Conservation (phyloP, 805 yeast genomes). For the Candida pseudofarinosa region DNA sequence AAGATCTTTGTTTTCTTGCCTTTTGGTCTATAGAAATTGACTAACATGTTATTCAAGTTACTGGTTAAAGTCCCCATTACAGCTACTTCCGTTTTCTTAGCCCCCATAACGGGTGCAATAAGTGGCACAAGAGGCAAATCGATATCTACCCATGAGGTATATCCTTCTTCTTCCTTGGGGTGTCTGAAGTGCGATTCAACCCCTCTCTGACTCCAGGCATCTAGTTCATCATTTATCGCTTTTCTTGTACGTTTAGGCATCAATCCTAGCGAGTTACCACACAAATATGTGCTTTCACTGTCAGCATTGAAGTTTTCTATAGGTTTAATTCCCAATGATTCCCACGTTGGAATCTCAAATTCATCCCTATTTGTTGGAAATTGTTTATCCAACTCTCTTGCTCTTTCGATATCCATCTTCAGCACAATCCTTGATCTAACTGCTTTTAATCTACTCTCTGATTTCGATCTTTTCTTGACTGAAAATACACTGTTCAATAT, state of each 20-base stretch:
- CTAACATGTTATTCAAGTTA: constrained; percentile 70
- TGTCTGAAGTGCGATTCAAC: constrained; percentile 85
- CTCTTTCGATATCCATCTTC: constrained; percentile 12
- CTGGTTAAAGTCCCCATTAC: constrained; percentile 83
- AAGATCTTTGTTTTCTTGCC: constrained; percentile 61
- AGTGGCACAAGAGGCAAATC: constrained; percentile 72
- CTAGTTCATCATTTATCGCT: constrained; percentile 62
- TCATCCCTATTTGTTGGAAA: constrained; percentile 38
- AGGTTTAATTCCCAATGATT: constrained; percentile 48
- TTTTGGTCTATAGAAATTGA: constrained; percentile 70
- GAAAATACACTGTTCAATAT: no score
- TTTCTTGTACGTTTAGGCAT: constrained; percentile 66
- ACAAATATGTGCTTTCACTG: constrained; percentile 52
- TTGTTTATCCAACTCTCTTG: constrained; percentile 34
- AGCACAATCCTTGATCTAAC: no score
- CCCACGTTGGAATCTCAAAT: constrained; percentile 66
- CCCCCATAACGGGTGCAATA: constrained; percentile 76
- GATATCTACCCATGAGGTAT: constrained; percentile 77
- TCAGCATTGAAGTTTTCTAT: constrained; percentile 11
- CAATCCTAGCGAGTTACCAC: constrained; percentile 93
- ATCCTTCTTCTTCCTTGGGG: constrained; percentile 41
- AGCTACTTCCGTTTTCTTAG: constrained; percentile 71
- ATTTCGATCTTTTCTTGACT: no score
- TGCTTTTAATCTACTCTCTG: no score
- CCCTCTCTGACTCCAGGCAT: constrained; percentile 78